Percentiles rank a stretch among this genome's conserved stretches.
Evolutionary conservation across 1,139 yeast genomes (phyloP).

Genomic region (Zygosaccharomyces sapae): DNA sequence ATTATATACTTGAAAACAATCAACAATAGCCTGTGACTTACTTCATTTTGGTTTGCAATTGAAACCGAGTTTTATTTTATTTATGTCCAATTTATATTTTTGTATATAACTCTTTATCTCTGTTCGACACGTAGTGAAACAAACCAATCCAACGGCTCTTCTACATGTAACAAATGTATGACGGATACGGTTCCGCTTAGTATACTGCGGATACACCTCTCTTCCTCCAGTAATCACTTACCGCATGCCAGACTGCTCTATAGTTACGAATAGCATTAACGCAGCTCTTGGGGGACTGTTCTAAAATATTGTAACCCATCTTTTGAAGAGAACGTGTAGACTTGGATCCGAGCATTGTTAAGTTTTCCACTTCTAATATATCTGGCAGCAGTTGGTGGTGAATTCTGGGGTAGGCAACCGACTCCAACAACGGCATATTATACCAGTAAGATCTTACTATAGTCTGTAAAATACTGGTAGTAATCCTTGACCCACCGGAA

Average conservation of each 20-base stretch:
- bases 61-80: background rate
- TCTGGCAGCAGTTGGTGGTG: conserved; percentile 91
- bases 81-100: background rate
- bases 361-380: conserved; percentile 54
- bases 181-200: conserved; percentile 3
- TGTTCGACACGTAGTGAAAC: background rate
- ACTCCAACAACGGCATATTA: conserved; percentile 54
- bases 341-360: conserved; percentile 38
- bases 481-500: conserved; percentile 89
- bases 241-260: conserved; percentile 46
- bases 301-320: conserved; percentile 43
- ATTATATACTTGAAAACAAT: background rate
- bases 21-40: background rate
- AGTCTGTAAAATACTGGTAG: conserved; percentile 81
- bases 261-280: conserved; percentile 47
- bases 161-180: background rate
- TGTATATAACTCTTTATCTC: background rate
- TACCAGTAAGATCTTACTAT: conserved; percentile 61
- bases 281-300: conserved; percentile 42
- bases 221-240: conserved; percentile 56
- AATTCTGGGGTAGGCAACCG: conserved; percentile 71
- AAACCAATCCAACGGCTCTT: background rate
- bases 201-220: conserved; percentile 39
- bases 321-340: conserved; percentile 34
- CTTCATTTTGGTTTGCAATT: background rate